A percentile compares a stretch with the other conserved stretches of the same genome.
Evolutionary conservation across 768 basidiomycete genomes (phyloP).

Genomic region (Podaxis sp.): DNA sequence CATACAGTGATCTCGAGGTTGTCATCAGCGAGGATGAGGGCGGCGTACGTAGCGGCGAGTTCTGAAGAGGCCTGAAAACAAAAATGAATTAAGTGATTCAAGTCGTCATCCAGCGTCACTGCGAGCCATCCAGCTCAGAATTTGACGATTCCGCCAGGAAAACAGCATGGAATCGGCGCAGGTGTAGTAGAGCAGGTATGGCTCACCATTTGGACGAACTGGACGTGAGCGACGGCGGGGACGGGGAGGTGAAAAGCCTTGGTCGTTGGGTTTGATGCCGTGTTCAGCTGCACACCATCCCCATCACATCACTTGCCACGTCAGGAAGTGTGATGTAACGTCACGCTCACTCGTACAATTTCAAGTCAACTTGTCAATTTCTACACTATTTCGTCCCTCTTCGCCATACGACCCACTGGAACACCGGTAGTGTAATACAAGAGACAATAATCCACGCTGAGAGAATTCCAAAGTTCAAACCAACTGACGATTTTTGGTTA

Average conservation of each 20-base stretch:
- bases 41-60: constrained; percentile 93
- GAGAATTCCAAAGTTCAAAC: constrained; percentile 55
- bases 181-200: neutral
- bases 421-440: constrained; percentile 44
- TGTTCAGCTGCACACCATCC: neutral
- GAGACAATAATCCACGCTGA: constrained; percentile 53
- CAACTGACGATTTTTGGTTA: constrained; percentile 34
- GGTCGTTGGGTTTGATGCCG: constrained; percentile 7
- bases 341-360: neutral
- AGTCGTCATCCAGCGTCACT: constrained; percentile 9
- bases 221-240: neutral
- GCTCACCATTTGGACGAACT: constrained; percentile 8
- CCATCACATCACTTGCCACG: neutral
- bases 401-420: constrained; percentile 33
- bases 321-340: neutral
- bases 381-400: neutral
- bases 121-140: constrained; percentile 7
- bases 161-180: neutral
- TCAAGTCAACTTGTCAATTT: too few relatives aligned
- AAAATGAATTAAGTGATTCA: constrained; percentile 15
- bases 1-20: constrained; percentile 95
- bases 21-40: constrained; percentile 98
- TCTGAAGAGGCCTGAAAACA: constrained; percentile 52
- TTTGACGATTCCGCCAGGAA: neutral
- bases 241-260: neutral